Base-by-base conservation (phyloP, 805 yeast species). In the Zygotorulaspora sp. region DNA sequence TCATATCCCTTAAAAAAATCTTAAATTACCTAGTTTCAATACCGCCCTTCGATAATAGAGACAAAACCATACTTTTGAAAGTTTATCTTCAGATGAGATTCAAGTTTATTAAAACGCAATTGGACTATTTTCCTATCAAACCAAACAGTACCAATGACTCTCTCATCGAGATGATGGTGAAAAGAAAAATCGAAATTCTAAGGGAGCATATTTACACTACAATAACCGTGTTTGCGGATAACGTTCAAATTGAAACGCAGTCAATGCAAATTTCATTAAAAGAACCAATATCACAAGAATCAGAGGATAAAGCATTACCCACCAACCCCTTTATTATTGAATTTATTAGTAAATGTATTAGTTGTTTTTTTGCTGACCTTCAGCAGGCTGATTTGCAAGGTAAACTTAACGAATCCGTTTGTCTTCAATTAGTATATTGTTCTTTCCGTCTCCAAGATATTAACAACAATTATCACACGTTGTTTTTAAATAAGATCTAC, bases 381-480 rank as follows among this genome's bases (percentile, higher is more conserved):
- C n/a, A 18, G 2, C 36, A 44, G n/a, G 44, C 58, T 5, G 38
- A 61, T n/a, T 40, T 71, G 1, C 69, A 65, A 13, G 61, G 61
- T 10, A 58, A 55, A 10, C 58, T 73, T 7, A 70, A 70, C 21
- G 83, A 83, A 40, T 83, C 90, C 1, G 65, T 88, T 15, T 74
- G 89, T 47, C 63, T 90, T 22, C 98, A 90, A 61, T 62, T 89
- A 25, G 78, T 86, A 1, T 90, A 89, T 62, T 85, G 96, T 48
- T 82, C 95, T n/a, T 87, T 83, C 55, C 80, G 95, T 24, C 67
- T 90, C 36, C 79, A 83, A 5, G 65, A 61, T 26, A 42, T 55
- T 8, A 61, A 61, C 27, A 38, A 34, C 19, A 62, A 62, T 36
- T 62, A 55, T 41, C 63, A 60, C 35, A 44, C 41, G 22, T 38